A percentile compares a stretch with the other conserved stretches of the same genome.
phyloP scores from a whole-genome alignment of 352 stramenopile species.

The Phytophthora multivora region DNA sequence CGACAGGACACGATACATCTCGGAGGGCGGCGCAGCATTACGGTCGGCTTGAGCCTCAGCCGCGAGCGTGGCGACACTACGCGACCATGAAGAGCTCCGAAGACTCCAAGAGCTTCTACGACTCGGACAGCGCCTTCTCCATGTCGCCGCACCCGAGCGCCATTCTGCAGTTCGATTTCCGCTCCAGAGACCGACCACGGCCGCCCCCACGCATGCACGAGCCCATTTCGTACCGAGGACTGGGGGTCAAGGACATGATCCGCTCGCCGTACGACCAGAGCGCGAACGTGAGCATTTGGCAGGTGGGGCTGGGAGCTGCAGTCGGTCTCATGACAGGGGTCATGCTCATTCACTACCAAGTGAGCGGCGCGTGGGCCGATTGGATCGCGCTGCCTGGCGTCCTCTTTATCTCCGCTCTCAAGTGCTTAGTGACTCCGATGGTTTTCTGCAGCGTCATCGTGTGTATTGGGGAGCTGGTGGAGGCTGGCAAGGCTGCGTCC shows the following conservation, averaged over 20 bases:
- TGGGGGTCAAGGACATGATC: conserved; percentile 58
- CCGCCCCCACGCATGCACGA: conserved; percentile 11
- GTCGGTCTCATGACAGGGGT: conserved; percentile 51
- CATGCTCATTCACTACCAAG: conserved; percentile 46
- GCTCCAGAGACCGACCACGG: conserved; percentile 21
- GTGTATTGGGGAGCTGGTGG: conserved; percentile 62
- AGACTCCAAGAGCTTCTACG: conserved; percentile 23
- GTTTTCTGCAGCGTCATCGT: conserved; percentile 72
- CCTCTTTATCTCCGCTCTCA: conserved; percentile 67
- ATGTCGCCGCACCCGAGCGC: conserved; percentile 32
- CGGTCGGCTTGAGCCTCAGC: conserved; percentile 9
- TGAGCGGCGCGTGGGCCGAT: conserved; percentile 36
- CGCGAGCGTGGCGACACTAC: conserved; percentile 10
- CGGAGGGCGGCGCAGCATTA: conserved; percentile 1
- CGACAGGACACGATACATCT: conserved; percentile 20
- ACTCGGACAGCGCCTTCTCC: conserved; percentile 42
- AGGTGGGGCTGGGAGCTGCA: conserved; percentile 46
- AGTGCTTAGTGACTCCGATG: conserved; percentile 72
- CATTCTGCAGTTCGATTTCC: conserved; percentile 37
- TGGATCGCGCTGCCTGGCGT: conserved; percentile 66
- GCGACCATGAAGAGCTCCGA: conserved; percentile 29
- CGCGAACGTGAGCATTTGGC: conserved; percentile 48
- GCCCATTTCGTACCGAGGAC: conserved; percentile 26
- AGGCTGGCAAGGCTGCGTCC: conserved; percentile 54
- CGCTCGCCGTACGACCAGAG: conserved; percentile 49